A percentile compares a stretch with the other conserved stretches of the same genome.
phyloP scores from a whole-genome alignment of 2,329 filamentous ascomycete species.

The Ophiostoma sp. region DNA sequence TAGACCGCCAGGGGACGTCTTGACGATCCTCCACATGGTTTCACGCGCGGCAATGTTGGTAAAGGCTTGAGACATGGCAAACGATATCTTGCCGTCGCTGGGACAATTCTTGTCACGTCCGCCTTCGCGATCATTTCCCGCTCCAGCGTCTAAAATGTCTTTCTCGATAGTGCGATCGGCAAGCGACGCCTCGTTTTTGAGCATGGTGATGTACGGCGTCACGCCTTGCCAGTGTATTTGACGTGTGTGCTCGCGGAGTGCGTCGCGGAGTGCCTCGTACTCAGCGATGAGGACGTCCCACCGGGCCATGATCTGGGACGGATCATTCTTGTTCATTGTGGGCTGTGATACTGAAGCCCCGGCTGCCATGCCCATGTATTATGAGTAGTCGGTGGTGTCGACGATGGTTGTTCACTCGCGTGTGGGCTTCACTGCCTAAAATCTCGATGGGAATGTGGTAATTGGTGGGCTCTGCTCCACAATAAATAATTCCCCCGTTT shows the following conservation, averaged over 20 bases:
- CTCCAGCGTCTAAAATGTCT: background rate
- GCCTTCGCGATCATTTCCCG: background rate
- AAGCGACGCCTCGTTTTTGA: slow-evolving; percentile 21
- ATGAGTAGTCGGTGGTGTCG: background rate
- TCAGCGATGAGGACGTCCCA: slow-evolving; percentile 24
- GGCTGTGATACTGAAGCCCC: background rate
- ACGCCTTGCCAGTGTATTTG: slow-evolving; percentile 27
- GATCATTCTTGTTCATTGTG: background rate
- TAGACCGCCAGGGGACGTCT: slow-evolving; percentile 31
- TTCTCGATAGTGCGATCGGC: background rate
- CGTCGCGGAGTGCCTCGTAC: slow-evolving; percentile 25
- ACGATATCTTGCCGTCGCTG: background rate
- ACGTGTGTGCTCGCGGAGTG: slow-evolving; percentile 18
- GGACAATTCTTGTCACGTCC: background rate
- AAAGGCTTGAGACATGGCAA: slow-evolving; percentile 12
- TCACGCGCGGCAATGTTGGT: slow-evolving; percentile 27
- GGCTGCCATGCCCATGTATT: background rate
- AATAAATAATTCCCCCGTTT: background rate
- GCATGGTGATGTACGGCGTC: slow-evolving; percentile 23
- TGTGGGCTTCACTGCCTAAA: slow-evolving; percentile 1
- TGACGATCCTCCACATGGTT: slow-evolving; percentile 31
- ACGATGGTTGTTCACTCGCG: background rate
- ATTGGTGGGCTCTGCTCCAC: background rate
- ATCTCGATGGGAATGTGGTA: background rate
- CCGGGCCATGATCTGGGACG: slow-evolving; percentile 16